phyloP scores from a whole-genome alignment of 169 alveolate genomes.

The Eimeria brunetti region DNA sequence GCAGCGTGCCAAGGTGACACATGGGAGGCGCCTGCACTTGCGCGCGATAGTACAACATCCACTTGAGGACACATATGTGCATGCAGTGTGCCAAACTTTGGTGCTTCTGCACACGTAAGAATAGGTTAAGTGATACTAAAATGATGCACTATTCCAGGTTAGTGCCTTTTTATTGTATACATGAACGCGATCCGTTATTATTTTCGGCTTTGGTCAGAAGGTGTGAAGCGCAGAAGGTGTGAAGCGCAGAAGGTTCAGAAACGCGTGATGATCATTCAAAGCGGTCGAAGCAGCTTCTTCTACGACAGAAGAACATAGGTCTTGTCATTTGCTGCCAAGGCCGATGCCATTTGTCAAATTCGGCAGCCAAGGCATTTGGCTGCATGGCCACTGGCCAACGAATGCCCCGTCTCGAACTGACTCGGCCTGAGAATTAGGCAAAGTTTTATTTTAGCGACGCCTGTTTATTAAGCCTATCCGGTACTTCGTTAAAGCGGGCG shows the following conservation, averaged over 20 bases:
- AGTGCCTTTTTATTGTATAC: neutral
- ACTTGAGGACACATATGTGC: neutral
- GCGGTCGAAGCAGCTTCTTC: neutral
- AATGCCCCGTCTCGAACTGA: neutral
- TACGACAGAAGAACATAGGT: neutral
- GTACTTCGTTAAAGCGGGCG: neutral
- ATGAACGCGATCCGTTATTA: neutral
- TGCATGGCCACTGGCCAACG: neutral
- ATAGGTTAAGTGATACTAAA: neutral
- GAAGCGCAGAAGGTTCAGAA: neutral
- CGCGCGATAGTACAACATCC: neutral
- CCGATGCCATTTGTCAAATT: neutral
- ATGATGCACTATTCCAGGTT: neutral
- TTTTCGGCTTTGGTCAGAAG: neutral
- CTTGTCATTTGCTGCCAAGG: neutral
- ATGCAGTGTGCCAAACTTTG: neutral
- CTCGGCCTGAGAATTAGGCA: neutral
- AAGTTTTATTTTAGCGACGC: neutral
- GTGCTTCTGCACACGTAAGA: neutral
- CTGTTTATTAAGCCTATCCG: neutral
- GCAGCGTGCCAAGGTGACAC: neutral
- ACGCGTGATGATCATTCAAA: neutral
- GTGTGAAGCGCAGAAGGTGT: too few species aligned
- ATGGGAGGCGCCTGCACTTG: constrained; percentile 1
- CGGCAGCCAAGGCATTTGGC: neutral